Evolutionary conservation across 1,139 yeast genomes (phyloP).

Genomic region (Groenewaldozyma sp.): DNA sequence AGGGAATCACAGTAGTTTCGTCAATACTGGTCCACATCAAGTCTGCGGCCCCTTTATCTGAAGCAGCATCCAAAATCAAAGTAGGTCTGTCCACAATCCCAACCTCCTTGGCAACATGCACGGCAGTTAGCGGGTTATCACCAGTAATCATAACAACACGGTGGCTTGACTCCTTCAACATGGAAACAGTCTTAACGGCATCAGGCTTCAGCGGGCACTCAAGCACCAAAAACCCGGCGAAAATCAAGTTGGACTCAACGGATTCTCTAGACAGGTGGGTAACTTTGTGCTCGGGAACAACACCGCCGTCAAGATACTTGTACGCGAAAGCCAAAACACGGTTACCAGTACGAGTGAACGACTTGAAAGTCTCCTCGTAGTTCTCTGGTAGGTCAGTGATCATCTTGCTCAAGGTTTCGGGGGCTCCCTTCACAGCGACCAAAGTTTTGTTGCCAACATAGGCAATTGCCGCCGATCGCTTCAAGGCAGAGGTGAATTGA

Average conservation of each 20-base stretch:
- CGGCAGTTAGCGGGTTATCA: constrained; percentile 97
- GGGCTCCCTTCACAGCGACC: constrained; percentile 97
- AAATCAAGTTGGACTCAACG: constrained; percentile 63
- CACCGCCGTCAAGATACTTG: constrained; percentile 52
- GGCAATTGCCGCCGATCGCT: constrained; percentile 92
- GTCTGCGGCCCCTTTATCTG: constrained; percentile 33
- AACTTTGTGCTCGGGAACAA: constrained; percentile 40
- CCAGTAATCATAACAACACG: constrained; percentile 96
- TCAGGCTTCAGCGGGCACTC: constrained; percentile 94
- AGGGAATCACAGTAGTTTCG: constrained; percentile 65
- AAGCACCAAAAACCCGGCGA: constrained; percentile 93
- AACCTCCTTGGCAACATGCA: constrained; percentile 94
- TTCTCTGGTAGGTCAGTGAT: constrained; percentile 59
- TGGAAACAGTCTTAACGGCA: constrained; percentile 80
- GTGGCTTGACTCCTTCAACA: constrained; percentile 93
- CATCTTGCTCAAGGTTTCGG: constrained; percentile 89
- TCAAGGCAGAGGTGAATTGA: constrained; percentile 92
- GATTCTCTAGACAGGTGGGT: constrained; percentile 57
- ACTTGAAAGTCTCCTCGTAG: constrained; percentile 80
- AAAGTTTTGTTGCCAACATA: constrained; percentile 45
- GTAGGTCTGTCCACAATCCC: constrained; percentile 75
- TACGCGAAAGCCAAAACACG: constrained; percentile 93
- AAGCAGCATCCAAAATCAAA: constrained; percentile 64
- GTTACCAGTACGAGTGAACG: constrained; percentile 90
- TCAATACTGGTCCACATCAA: constrained; percentile 82